Evolutionary conservation across 225 moss, liverwort and hornwort species (phyloP), one percentile per base, ranked within the genome.

Genomic region (Bryoerythrophyllum caledonicum): DNA sequence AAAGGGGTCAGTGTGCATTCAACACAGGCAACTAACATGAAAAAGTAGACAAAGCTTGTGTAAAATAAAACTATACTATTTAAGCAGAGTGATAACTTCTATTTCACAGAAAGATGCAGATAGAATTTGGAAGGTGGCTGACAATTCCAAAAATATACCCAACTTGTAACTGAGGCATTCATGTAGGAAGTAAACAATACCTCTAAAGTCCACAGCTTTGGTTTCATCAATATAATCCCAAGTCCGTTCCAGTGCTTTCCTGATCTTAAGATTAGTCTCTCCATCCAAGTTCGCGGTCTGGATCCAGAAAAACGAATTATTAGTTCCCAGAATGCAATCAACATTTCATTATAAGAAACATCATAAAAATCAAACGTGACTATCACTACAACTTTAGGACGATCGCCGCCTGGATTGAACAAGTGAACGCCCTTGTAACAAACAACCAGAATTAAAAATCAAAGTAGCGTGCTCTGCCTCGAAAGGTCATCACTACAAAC

Each of bases 221-320:
- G 85, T 84, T 76, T 93, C 96, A 82, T 96, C 90, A 51, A 93
- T 89, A 63, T 87, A 93, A 81, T 96, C 96, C 96, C 96, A 96
- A 48, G 96, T 93, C 54, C 91, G 87, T 69, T 96, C 96, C 10
- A 93, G 86, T 37, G 93, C 96, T 77, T 93, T 96, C 44, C 96
- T 91, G 79, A 96, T 96, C 83, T 96, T 96, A 63, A 96, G 89
- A 76, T 96, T 96, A 28, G 96, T 96, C 67, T 96, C 96, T 71
- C 96, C 96, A 71, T 96, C 96, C 86, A 96, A 85, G 66, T 96
- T 96, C 60, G 96, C 91, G 27, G 96, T 96, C 91, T 93, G 86
- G 7, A 67, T 62, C 37, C 81, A 86, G 56, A 57, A 44, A 68
- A 78, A 25, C 11, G 35, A 74, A 44, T 71, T 74, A 70, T 35